Evolutionary conservation across 306 rosid genomes (phyloP), one percentile per base, ranked within the genome.

Genomic region (Sicyos edulis): DNA sequence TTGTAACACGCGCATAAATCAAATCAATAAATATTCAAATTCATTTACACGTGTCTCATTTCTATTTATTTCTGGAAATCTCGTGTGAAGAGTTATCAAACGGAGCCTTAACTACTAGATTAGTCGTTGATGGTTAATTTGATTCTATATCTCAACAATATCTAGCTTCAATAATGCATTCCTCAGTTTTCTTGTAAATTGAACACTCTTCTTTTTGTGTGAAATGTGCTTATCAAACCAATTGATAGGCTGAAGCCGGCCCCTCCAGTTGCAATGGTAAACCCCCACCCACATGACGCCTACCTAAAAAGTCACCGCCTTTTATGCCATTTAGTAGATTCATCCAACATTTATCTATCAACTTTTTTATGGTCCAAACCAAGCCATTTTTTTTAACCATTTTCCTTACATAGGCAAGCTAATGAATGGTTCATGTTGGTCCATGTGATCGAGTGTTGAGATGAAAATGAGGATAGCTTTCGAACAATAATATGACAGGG

Each of bases 211-310:
- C 20, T 45, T 34, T 45, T 20, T 45, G 40, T 11, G 4, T 2
- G 37, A 32, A 32, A 32, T 32, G 37, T 32, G 56, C 19, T 67
- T 67, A 47, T 67, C 55, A 67, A 45, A 45, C 11, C 47, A 42
- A 66, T 19, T 65, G 71, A 40, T 7, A 40, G 55, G 8, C 72
- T 6, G 0, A 14, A 21, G 56, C 17, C 1, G 56, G 56, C 19
- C 56, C 72, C 72, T 49, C 72, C 71, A 40, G 4, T 62, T 64
- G 71, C 54, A 45, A 10, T 9, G 10, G 51, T 11, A 20, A 13
- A 26, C 17, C n/a, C 71, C 52, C 72, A 34, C 68, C 68, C 72
- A 67, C 72, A 67, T 47, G 55, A 67, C 47, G 34, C 29, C 69
- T 15, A 15, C 47, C 67, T 61, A 61, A 62, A 62, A 64, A 42